Percentiles rank a stretch among this genome's conserved stretches.
phyloP scores from a whole-genome alignment of 2,329 filamentous ascomycete species.

The Sporothrix inflata region DNA sequence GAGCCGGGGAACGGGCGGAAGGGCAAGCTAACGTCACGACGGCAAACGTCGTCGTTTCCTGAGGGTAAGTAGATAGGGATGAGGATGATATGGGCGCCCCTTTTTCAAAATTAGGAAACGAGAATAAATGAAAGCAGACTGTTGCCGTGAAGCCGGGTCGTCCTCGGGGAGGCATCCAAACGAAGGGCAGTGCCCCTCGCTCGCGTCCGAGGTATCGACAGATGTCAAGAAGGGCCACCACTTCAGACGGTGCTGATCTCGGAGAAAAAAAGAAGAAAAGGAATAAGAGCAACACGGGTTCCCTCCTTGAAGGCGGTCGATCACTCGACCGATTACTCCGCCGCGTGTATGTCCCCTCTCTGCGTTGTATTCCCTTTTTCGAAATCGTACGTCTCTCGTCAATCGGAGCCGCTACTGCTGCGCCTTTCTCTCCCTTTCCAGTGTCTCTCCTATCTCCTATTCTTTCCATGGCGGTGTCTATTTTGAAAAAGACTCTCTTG shows the following conservation, averaged over 20 bases:
- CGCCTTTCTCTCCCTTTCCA: not conserved
- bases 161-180: not conserved
- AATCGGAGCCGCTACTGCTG: not conserved
- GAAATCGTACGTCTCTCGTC: not conserved
- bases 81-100: not conserved
- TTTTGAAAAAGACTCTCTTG: not conserved
- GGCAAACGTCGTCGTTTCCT: not conserved
- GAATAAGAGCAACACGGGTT: not conserved
- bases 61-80: not conserved
- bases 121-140: not conserved
- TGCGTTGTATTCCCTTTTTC: not conserved
- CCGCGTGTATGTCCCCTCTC: not conserved
- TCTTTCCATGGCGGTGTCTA: not conserved
- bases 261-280: not conserved
- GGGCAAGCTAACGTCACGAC: not conserved
- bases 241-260: slow-evolving; percentile 4
- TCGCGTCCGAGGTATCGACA: not conserved
- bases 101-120: not conserved
- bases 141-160: not conserved
- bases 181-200: not conserved
- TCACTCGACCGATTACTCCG: not conserved
- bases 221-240: not conserved
- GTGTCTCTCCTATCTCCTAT: not conserved
- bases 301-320: not conserved
- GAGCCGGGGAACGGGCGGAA: not conserved